Evolutionary conservation across 2,329 filamentous ascomycete genomes (phyloP).

Genomic region (Calonectria hawksworthii): DNA sequence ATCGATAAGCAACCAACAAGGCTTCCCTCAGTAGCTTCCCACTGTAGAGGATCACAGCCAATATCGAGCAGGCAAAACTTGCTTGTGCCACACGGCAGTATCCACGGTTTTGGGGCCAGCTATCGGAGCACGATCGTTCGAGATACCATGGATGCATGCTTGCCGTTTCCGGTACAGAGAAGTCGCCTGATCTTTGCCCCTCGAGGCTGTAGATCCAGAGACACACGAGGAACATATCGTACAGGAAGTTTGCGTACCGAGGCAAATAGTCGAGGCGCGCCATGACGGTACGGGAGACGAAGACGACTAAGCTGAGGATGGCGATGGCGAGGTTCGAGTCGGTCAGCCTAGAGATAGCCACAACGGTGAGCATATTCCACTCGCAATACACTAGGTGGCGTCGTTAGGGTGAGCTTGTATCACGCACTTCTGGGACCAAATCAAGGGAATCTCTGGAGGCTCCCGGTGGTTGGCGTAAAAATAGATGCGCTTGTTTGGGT

Average conservation of each 20-base stretch:
- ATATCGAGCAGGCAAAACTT: conserved; percentile 35
- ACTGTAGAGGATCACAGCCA: conserved; percentile 37
- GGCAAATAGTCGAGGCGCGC: conserved; percentile 41
- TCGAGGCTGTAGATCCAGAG: conserved; percentile 47
- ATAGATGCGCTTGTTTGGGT: conserved; percentile 47
- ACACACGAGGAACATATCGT: conserved; percentile 45
- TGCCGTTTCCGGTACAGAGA: conserved; percentile 40
- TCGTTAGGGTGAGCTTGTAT: fast-evolving
- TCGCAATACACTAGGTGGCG: background rate
- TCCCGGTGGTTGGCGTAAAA: conserved; percentile 49
- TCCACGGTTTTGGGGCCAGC: conserved; percentile 29
- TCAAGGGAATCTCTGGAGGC: conserved; percentile 44
- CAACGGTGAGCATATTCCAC: background rate
- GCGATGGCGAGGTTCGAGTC: conserved; percentile 48
- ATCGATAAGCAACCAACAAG: conserved; percentile 26
- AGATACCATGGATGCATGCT: conserved; percentile 48
- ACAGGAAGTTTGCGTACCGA: conserved; percentile 41
- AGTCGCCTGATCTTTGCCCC: conserved; percentile 42
- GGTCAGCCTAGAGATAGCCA: conserved; percentile 36
- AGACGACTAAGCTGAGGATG: conserved; percentile 46
- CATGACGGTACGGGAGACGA: conserved; percentile 43
- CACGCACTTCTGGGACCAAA: conserved; percentile 46
- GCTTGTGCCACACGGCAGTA: conserved; percentile 43
- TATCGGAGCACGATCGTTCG: conserved; percentile 34
- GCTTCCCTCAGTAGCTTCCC: conserved; percentile 31